Evolutionary conservation across 2,329 filamentous ascomycete genomes (phyloP).

Genomic region (Stachybotrys elegans): DNA sequence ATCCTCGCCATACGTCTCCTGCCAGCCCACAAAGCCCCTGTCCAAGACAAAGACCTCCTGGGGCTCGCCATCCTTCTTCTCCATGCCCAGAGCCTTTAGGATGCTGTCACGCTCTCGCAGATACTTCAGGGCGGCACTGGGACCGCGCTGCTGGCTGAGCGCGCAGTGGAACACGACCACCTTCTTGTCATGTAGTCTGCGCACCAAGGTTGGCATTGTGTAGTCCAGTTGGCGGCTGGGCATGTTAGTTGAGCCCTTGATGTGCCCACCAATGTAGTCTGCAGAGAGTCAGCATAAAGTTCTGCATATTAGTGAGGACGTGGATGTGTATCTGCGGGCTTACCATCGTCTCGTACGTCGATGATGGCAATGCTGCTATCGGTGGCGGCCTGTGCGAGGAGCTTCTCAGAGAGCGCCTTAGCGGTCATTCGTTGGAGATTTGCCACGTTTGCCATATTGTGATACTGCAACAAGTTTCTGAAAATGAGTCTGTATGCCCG

Average conservation of each 20-base stretch:
- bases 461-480: neutral
- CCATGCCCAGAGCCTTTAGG: slow-evolving; percentile 24
- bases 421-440: slow-evolving; percentile 63
- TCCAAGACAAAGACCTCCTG: slow-evolving; percentile 82
- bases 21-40: slow-evolving; percentile 83
- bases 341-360: slow-evolving; percentile 83
- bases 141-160: slow-evolving; percentile 84
- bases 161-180: slow-evolving; percentile 93
- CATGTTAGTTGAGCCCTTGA: slow-evolving; percentile 69
- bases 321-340: slow-evolving; percentile 19
- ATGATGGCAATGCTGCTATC: slow-evolving; percentile 63
- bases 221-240: slow-evolving; percentile 70
- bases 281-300: neutral
- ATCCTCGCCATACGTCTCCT: slow-evolving; percentile 76
- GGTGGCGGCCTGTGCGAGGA: slow-evolving; percentile 45
- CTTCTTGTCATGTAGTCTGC: slow-evolving; percentile 69
- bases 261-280: slow-evolving; percentile 92
- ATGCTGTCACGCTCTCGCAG: slow-evolving; percentile 61
- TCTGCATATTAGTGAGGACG: neutral
- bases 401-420: slow-evolving; percentile 60
- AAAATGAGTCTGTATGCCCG: too few species aligned
- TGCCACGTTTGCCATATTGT: slow-evolving; percentile 50
- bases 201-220: slow-evolving; percentile 75
- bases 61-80: slow-evolving; percentile 18
- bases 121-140: slow-evolving; percentile 77